These are phyloP conservation scores for Besnoitia besnoiti DNA, from an alignment of 169 alveolate genomes.

Conservation along the genomic window DNA sequence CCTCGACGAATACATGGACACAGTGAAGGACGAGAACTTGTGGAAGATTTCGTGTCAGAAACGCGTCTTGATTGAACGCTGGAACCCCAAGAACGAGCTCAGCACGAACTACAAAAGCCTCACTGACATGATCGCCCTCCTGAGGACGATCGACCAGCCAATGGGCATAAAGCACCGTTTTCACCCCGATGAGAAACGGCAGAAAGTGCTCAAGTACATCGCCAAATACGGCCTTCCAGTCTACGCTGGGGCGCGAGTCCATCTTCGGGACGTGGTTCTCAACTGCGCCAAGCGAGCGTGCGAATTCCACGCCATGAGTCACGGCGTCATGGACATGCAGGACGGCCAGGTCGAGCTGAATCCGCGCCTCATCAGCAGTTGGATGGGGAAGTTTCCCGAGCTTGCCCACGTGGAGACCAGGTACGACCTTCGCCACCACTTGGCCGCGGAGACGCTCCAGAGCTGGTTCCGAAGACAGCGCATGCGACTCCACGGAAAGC, in stretches of 20 bases:
- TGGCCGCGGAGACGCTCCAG: slow-evolving; percentile 60
- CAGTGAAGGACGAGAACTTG: slow-evolving; percentile 52
- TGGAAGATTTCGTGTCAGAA: slow-evolving; percentile 66
- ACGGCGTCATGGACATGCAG: slow-evolving; percentile 27
- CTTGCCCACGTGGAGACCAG: background rate
- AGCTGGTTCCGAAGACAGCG: slow-evolving; percentile 42
- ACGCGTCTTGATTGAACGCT: slow-evolving; percentile 47
- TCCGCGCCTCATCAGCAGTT: slow-evolving; percentile 48
- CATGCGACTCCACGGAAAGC: background rate
- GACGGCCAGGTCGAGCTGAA: slow-evolving; percentile 61
- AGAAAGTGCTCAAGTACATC: slow-evolving; percentile 39
- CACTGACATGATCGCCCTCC: slow-evolving; percentile 50
- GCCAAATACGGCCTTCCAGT: slow-evolving; percentile 59
- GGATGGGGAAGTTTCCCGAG: slow-evolving; percentile 58
- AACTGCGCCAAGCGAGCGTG: slow-evolving; percentile 62
- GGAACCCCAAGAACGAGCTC: slow-evolving; percentile 47
- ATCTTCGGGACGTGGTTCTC: slow-evolving; percentile 62
- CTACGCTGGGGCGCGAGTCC: slow-evolving; percentile 40
- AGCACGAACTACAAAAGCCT: slow-evolving; percentile 18
- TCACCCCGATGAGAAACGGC: background rate
- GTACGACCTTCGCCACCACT: slow-evolving; percentile 42
- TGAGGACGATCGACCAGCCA: slow-evolving; percentile 45
- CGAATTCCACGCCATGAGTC: slow-evolving; percentile 66
- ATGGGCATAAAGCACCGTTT: slow-evolving; percentile 54
- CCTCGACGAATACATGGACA: slow-evolving; percentile 63